phyloP scores from a whole-genome alignment of 2,329 filamentous ascomycete genomes.

The Xylaria sp. region DNA sequence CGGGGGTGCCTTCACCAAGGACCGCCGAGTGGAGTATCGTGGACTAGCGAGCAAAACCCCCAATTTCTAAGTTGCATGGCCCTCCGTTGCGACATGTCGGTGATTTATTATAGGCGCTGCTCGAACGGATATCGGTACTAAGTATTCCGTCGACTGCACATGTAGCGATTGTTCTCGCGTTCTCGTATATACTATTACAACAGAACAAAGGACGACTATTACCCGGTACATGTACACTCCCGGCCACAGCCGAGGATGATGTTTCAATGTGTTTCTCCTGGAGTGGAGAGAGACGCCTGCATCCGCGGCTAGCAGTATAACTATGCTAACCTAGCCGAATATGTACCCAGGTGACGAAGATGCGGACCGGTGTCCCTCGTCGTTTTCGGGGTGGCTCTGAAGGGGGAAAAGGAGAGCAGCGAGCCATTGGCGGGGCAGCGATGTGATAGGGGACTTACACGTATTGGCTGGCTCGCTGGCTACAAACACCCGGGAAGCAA shows the following conservation, averaged over 20 bases:
- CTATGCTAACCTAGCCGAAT: conserved; percentile 24
- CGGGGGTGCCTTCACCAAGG: conserved; percentile 36
- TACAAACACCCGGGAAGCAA: background rate
- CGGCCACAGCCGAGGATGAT: background rate
- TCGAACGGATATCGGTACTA: background rate
- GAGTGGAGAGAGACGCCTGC: conserved; percentile 13
- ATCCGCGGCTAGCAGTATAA: conserved; percentile 10
- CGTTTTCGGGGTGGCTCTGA: conserved; percentile 4
- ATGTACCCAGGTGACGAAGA: background rate
- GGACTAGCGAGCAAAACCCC: conserved; percentile 25
- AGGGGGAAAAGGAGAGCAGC: background rate
- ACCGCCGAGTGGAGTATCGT: conserved; percentile 36
- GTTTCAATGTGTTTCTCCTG: background rate
- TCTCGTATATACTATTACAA: background rate
- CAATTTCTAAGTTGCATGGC: conserved; percentile 36
- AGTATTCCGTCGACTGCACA: conserved; percentile 10
- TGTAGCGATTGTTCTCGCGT: conserved; percentile 12
- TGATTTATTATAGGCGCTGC: conserved; percentile 23
- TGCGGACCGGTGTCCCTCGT: conserved; percentile 12
- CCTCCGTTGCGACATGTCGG: conserved; percentile 37
- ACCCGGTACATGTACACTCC: background rate
- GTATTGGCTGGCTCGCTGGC: background rate
- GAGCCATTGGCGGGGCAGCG: conserved; percentile 19
- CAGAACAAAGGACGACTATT: background rate
- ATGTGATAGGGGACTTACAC: conserved; percentile 18